These are phyloP conservation scores for Oryza longistaminata DNA, from an alignment of 176 grass and related monocot genomes.

Conservation along the genomic window DNA sequence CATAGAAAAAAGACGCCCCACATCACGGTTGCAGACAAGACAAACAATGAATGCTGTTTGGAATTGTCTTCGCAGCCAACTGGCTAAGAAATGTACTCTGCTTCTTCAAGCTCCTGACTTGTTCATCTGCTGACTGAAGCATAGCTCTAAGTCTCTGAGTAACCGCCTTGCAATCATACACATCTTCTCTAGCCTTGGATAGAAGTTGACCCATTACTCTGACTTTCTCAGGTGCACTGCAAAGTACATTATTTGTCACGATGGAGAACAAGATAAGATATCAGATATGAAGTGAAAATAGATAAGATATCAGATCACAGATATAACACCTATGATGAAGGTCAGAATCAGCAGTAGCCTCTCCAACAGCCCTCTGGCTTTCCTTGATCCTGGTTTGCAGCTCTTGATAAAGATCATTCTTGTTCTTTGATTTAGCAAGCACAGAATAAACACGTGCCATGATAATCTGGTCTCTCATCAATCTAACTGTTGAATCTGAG, in stretches of 20 bases:
- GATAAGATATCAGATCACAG: too few species aligned
- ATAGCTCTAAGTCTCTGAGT: constrained; percentile 84
- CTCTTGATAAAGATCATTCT: constrained; percentile 71
- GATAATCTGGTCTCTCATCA: constrained; percentile 97
- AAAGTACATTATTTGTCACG: constrained; percentile 36
- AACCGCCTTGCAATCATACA: constrained; percentile 83
- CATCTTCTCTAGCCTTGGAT: constrained; percentile 78
- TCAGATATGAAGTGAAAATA: constrained; percentile 28
- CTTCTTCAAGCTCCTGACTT: constrained; percentile 95
- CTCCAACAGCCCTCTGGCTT: constrained; percentile 85
- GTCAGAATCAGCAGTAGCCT: constrained; percentile 83
- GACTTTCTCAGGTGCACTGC: constrained; percentile 75
- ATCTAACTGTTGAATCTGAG: constrained; percentile 89
- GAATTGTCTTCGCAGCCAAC: constrained; percentile 98
- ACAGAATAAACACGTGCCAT: constrained; percentile 89
- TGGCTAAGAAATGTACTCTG: constrained; percentile 96
- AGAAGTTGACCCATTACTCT: constrained; percentile 93
- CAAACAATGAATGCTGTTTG: constrained; percentile 95
- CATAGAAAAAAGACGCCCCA: too few species aligned
- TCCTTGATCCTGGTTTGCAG: constrained; percentile 78
- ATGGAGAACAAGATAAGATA: constrained; percentile 28
- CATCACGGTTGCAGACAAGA: too few species aligned
- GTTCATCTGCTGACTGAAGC: constrained; percentile 97
- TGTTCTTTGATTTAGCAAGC: constrained; percentile 75
- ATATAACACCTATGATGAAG: constrained; percentile 66